These are phyloP conservation scores for Ceratocystis cubensis DNA, from an alignment of 2,329 filamentous ascomycete genomes.

Conservation along the genomic window DNA sequence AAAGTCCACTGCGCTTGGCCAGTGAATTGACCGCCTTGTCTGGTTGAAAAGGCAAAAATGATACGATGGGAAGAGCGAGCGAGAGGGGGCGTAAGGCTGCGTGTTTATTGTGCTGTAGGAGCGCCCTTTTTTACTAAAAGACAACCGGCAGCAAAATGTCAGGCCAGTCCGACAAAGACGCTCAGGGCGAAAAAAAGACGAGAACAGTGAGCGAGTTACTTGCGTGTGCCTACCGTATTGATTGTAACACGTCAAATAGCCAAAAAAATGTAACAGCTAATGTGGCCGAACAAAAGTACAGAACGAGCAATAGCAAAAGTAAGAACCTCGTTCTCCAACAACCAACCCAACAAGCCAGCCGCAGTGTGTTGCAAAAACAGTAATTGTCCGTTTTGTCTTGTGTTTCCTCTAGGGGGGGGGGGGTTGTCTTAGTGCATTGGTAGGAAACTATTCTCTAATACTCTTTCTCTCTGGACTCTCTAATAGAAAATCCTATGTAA, in stretches of 20 bases:
- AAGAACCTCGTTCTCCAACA: too few relatives aligned
- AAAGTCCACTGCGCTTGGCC: too few relatives aligned
- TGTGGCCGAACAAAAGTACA: neutral
- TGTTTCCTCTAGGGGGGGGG: too few relatives aligned
- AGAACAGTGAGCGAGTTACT: neutral
- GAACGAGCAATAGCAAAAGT: too few relatives aligned
- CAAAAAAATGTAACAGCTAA: neutral
- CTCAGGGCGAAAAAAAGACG: neutral
- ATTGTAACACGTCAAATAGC: constrained; percentile 5
- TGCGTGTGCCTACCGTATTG: neutral
- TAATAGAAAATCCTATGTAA: neutral
- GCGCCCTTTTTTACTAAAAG: neutral
- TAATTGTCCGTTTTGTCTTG: too few relatives aligned
- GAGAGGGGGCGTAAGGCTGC: neutral
- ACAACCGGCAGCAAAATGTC: neutral
- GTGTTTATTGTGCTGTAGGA: too few relatives aligned
- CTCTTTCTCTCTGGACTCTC: neutral
- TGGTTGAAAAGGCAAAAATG: neutral
- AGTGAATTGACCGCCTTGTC: too few relatives aligned
- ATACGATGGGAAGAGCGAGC: neutral
- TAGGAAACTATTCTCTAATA: neutral
- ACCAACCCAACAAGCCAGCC: too few relatives aligned
- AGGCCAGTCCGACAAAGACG: neutral
- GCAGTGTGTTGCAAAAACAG: too few relatives aligned
- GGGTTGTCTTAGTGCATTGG: too few relatives aligned